Base-by-base conservation (phyloP, 1,284 basidiomycete species). In the Naganishia liquefaciens region DNA sequence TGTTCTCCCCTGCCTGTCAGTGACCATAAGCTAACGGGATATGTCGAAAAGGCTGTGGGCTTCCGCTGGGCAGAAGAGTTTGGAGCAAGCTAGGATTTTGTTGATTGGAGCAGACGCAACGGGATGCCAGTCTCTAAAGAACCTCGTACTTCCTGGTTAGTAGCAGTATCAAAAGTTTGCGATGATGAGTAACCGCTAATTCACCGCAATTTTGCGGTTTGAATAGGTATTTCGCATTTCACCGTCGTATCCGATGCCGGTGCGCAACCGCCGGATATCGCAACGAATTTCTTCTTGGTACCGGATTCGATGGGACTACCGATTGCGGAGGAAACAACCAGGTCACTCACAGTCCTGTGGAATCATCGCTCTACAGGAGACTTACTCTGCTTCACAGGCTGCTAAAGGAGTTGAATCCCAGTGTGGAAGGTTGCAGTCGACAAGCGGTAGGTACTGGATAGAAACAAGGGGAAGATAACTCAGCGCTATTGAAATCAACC, bases 281-380 rank as follows among this genome's bases (percentile, higher is more conserved):
- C 93, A 0, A 91, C 93, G 81, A 98, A 98, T 82, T 98, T 98
- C 82, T 99, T 99, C 80, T 82, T 99, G 27, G 86, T 91, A 60
- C 82, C 83, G 0, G 80, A 85, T 27, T 90, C 88, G 70, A 82
- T 96, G 61, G 93, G 91, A 10, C 88, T 87, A 75, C 82, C 83
- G 57, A 87, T 91, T 51, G 93, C 93, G 0, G 76, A 85, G 63
- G 91, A 97, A 76, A 87, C 88, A 4, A 89, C 90, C 19, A 83
- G 85, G 58, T 84, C 50, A 68, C 72, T 54, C 21, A 30, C 6
- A n/a, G n/a, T n/a, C n/a, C 0, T 33, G 58, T 39, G 11, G 30
- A 7, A 40, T 25, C 19, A 30, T 52, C 6, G 5, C 21, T 6
- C 0, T 7, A 17, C 21, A 10, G 23, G 11, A 19, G 10, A 49